These are phyloP conservation scores for Spiraea crenata DNA, from an alignment of 331 rosid genomes.

Conservation along the genomic window DNA sequence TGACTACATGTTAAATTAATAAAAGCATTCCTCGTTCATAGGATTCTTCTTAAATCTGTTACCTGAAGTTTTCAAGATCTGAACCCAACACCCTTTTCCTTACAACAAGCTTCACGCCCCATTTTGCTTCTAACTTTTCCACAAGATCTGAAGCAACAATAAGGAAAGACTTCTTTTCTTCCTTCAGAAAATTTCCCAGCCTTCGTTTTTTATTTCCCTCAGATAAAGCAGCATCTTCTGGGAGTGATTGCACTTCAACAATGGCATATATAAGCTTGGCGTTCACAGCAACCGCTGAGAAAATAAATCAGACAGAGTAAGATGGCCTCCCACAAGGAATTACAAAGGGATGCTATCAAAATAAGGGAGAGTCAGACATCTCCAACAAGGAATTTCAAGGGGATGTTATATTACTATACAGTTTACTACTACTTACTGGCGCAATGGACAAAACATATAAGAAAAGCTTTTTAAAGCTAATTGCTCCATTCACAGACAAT, in stretches of 20 bases:
- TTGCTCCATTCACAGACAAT: conserved; percentile 6
- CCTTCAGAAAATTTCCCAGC: conserved; percentile 68
- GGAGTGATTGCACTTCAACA: conserved; percentile 58
- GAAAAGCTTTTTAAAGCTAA: not conserved
- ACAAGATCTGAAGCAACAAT: conserved; percentile 90
- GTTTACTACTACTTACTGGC: too few species aligned
- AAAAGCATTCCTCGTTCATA: conserved; percentile 14
- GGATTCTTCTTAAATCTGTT: conserved; percentile 11
- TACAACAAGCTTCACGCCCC: conserved; percentile 73
- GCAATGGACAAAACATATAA: too few species aligned
- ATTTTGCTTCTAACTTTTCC: conserved; percentile 79
- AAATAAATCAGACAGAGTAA: conserved; percentile 31
- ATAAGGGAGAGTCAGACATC: too few species aligned
- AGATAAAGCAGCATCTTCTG: conserved; percentile 46
- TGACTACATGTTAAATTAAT: not conserved
- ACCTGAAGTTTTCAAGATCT: conserved; percentile 93
- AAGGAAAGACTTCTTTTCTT: conserved; percentile 66
- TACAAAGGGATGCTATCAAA: too few species aligned
- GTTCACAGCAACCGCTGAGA: conserved; percentile 94
- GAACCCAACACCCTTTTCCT: conserved; percentile 69
- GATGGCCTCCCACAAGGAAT: too few species aligned
- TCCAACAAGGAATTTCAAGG: too few species aligned
- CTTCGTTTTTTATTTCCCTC: conserved; percentile 53
- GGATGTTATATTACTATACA: too few species aligned
- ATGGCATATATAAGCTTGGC: conserved; percentile 87